Conservation (phyloP, 1,139 yeast genomes). For the Pichia sp. region DNA sequence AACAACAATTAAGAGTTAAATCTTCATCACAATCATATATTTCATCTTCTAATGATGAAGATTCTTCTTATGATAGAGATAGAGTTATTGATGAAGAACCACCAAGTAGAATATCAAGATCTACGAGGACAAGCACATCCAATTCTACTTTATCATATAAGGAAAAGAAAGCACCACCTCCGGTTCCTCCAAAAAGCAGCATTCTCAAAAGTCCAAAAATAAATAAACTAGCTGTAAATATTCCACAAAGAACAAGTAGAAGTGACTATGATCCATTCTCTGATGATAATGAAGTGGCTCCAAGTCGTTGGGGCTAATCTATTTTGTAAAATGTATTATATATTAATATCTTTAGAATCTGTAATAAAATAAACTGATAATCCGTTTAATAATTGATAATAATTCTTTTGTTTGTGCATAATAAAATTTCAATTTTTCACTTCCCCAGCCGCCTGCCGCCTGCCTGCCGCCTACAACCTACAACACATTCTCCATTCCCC, state of each 20-base stretch:
- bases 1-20: constrained; percentile 25
- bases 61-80: constrained; percentile 12
- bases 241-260: not conserved
- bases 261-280: constrained; percentile 18
- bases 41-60: constrained; percentile 15
- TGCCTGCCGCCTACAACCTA: too few species aligned
- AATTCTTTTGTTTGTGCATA: too few species aligned
- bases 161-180: constrained; percentile 16
- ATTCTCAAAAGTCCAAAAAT: constrained; percentile 8
- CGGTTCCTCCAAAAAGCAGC: constrained; percentile 16
- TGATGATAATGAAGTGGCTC: constrained; percentile 18
- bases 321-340: not conserved
- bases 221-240: not conserved
- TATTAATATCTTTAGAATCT: not conserved
- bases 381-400: too few species aligned
- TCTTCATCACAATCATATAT: constrained; percentile 30
- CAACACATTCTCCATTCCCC: too few species aligned
- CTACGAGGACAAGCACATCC: not conserved
- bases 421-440: not conserved
- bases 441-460: not conserved
- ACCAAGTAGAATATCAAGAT: constrained; percentile 1
- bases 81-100: constrained; percentile 5
- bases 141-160: not conserved
- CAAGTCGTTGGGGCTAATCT: constrained; percentile 13
- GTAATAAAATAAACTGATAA: too few species aligned